Evolutionary conservation across 305 asterid species (phyloP).

Genomic region (Euphrasia arctica): DNA sequence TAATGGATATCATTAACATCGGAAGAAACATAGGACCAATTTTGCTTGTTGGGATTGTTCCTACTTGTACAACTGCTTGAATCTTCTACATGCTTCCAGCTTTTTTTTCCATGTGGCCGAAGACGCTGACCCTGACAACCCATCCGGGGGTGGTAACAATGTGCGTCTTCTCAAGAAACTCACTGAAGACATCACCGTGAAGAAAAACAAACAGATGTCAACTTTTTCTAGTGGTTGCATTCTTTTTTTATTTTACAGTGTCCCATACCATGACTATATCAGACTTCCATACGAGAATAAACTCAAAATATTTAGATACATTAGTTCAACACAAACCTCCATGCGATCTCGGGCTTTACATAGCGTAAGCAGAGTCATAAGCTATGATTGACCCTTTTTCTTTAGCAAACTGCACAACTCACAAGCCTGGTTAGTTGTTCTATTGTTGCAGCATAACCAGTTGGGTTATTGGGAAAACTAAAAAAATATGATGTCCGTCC

Average conservation of each 20-base stretch:
- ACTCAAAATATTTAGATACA: slow-evolving; percentile 1
- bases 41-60: too few species aligned
- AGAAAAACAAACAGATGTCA: slow-evolving; percentile 1
- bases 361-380: slow-evolving; percentile 96
- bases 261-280: neutral
- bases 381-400: slow-evolving; percentile 87
- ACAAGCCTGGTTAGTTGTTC: slow-evolving; percentile 89
- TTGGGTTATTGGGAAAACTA: slow-evolving; percentile 93
- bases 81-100: slow-evolving; percentile 92
- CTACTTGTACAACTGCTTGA: slow-evolving; percentile 81
- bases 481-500: slow-evolving; percentile 77
- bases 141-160: slow-evolving; percentile 89
- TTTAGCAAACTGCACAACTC: slow-evolving; percentile 83
- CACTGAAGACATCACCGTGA: slow-evolving; percentile 85
- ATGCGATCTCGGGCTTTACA: slow-evolving; percentile 93
- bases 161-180: slow-evolving; percentile 76
- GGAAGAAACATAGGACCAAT: neutral
- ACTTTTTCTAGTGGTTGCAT: too few species aligned
- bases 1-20: too few species aligned
- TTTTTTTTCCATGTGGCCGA: slow-evolving; percentile 85
- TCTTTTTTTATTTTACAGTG: too few species aligned
- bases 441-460: slow-evolving; percentile 90
- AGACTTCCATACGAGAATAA: neutral
- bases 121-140: slow-evolving; percentile 88
- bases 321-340: slow-evolving; percentile 47